phyloP scores from a whole-genome alignment of 2,329 filamentous ascomycete species.

The Ophiostoma angusticollis region DNA sequence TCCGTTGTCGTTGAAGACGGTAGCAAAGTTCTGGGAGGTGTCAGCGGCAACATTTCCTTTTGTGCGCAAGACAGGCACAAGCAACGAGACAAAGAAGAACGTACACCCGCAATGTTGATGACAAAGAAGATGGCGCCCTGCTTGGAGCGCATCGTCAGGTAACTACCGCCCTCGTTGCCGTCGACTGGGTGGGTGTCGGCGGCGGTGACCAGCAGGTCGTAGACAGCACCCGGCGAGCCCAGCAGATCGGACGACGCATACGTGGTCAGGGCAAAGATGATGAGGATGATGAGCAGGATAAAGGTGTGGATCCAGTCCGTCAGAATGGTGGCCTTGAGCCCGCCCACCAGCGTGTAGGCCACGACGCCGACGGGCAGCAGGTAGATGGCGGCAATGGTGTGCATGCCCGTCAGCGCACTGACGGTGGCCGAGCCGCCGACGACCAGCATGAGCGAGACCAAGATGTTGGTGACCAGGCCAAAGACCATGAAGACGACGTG shows the following conservation, averaged over 20 bases:
- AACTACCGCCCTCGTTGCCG: conserved; percentile 70
- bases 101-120: conserved; percentile 50
- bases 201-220: conserved; percentile 61
- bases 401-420: conserved; percentile 57
- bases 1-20: conserved; percentile 75
- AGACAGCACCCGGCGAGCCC: conserved; percentile 65
- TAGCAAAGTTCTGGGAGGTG: conserved; percentile 68
- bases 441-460: conserved; percentile 81
- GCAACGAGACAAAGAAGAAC: too few relatives aligned
- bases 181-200: conserved; percentile 58
- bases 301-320: conserved; percentile 82
- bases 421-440: conserved; percentile 72
- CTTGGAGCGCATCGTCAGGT: conserved; percentile 71
- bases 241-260: conserved; percentile 62
- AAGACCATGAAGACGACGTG: conserved; percentile 75
- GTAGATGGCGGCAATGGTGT: conserved; percentile 71
- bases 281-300: conserved; percentile 72
- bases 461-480: conserved; percentile 70
- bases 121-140: conserved; percentile 84
- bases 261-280: conserved; percentile 70
- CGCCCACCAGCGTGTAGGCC: conserved; percentile 63
- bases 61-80: too few relatives aligned
- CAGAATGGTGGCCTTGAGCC: conserved; percentile 77
- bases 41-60: too few relatives aligned
- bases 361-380: conserved; percentile 70